Percentiles rank a stretch among this genome's conserved stretches.
Evolutionary conservation across 208 protist genomes (phyloP).

Genomic region (Acanthamoeba triangularis): DNA sequence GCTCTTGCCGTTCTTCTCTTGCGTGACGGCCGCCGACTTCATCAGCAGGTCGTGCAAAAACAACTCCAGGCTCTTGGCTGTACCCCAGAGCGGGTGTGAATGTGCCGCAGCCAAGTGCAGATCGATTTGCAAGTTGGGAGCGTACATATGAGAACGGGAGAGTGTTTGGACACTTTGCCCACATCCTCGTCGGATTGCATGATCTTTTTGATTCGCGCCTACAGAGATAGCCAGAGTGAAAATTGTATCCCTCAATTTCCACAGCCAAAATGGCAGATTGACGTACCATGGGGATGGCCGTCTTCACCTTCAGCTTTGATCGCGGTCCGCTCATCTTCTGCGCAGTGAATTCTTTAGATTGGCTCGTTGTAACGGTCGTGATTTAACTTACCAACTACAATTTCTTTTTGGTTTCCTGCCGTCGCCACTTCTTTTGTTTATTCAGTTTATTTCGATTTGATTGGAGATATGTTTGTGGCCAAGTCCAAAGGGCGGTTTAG

Average conservation of each 20-base stretch:
- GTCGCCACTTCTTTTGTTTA: no score
- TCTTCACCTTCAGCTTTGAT: slow-evolving; percentile 38
- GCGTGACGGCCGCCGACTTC: not conserved
- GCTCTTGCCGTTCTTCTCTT: slow-evolving; percentile 19
- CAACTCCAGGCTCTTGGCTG: slow-evolving; percentile 60
- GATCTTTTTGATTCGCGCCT: slow-evolving; percentile 70
- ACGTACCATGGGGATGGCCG: slow-evolving; percentile 24
- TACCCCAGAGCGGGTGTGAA: not conserved
- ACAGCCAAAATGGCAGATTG: no score
- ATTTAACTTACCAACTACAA: not conserved
- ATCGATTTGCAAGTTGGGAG: not conserved
- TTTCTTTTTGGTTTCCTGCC: not conserved
- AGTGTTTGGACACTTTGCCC: slow-evolving; percentile 64
- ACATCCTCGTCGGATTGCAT: slow-evolving; percentile 70
- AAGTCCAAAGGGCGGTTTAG: slow-evolving; percentile 82
- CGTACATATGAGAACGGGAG: slow-evolving; percentile 61
- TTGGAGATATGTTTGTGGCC: slow-evolving; percentile 50
- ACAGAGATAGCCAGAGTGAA: not conserved
- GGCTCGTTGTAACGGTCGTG: not conserved
- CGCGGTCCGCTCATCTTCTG: slow-evolving; percentile 15
- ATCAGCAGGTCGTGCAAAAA: slow-evolving; percentile 43
- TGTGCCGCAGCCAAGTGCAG: not conserved
- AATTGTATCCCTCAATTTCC: not conserved
- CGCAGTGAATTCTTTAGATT: not conserved
- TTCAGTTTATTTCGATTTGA: not conserved